Evolutionary conservation across 1,284 basidiomycete genomes (phyloP).

Genomic region (Puccinia hordei): DNA sequence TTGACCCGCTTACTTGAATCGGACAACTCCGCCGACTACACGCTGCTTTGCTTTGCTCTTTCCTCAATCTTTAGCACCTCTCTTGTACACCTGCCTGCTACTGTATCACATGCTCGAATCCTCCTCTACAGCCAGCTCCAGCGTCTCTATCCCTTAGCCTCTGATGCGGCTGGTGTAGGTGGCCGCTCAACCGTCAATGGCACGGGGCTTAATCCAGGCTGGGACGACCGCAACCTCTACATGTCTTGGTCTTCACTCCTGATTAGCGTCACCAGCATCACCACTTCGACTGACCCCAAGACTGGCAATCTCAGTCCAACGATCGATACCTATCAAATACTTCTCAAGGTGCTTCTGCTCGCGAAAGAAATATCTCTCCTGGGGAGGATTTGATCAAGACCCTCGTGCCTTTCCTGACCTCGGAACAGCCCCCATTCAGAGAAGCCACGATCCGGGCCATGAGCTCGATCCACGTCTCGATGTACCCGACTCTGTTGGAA

Average conservation of each 20-base stretch:
- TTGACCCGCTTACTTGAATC: slow-evolving; percentile 43
- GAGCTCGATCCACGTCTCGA: slow-evolving; percentile 50
- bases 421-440: slow-evolving; percentile 42
- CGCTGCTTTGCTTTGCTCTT: slow-evolving; percentile 38
- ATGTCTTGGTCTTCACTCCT: slow-evolving; percentile 47
- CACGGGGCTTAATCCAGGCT: slow-evolving; percentile 42
- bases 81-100: slow-evolving; percentile 28
- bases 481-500: slow-evolving; percentile 45
- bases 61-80: slow-evolving; percentile 48
- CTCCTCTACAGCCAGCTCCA: slow-evolving; percentile 49
- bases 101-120: slow-evolving; percentile 45
- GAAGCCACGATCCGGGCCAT: slow-evolving; percentile 43
- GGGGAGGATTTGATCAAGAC: slow-evolving; percentile 49
- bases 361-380: slow-evolving; percentile 44
- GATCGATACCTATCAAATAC: slow-evolving; percentile 44
- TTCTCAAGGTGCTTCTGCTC: slow-evolving; percentile 19
- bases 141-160: slow-evolving; percentile 49
- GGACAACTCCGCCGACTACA: slow-evolving; percentile 42
- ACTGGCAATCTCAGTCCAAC: slow-evolving; percentile 35
- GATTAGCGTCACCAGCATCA: slow-evolving; percentile 50
- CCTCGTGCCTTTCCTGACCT: slow-evolving; percentile 49
- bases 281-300: slow-evolving; percentile 42
- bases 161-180: slow-evolving; percentile 48
- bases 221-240: slow-evolving; percentile 47
- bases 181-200: slow-evolving; percentile 33